Percentiles rank a stretch among this genome's conserved stretches.
These are phyloP conservation scores for Gautieria morchelliformis DNA, from an alignment of 768 basidiomycete genomes.

Conservation along the genomic window DNA sequence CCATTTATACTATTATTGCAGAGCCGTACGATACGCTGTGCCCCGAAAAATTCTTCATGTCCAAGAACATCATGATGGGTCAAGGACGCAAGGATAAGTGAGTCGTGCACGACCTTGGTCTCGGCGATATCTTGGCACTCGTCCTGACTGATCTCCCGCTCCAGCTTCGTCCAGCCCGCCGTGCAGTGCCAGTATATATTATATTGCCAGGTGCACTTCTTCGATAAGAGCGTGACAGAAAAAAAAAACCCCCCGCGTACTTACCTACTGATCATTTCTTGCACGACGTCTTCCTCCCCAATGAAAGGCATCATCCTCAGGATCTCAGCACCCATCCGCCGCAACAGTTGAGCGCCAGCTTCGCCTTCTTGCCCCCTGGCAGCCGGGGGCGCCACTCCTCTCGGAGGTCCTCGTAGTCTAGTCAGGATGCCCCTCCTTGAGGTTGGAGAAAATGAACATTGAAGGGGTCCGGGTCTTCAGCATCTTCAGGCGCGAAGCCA, in stretches of 20 bases:
- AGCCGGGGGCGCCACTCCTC: constrained; percentile 53
- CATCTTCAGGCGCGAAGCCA: constrained; percentile 29
- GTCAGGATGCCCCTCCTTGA: constrained; percentile 45
- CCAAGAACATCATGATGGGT: background rate
- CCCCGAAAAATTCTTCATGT: background rate
- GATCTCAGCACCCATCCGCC: constrained; percentile 34
- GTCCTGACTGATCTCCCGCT: background rate
- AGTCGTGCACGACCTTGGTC: background rate
- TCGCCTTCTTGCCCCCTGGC: background rate
- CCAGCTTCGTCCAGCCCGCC: background rate
- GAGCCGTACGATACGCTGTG: too few relatives aligned
- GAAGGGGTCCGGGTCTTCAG: constrained; percentile 32
- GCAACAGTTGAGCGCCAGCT: constrained; percentile 28
- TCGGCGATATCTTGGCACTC: background rate
- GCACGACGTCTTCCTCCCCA: constrained; percentile 37
- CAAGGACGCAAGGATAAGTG: background rate
- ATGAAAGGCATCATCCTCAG: constrained; percentile 51
- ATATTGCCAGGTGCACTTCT: background rate
- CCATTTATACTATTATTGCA: too few relatives aligned
- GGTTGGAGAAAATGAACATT: constrained; percentile 42
- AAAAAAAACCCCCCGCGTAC: constrained; percentile 13
- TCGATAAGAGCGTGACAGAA: background rate
- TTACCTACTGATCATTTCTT: constrained; percentile 47
- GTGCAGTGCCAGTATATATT: constrained; percentile 6
- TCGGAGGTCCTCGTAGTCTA: constrained; percentile 47